Conservation (phyloP, 768 basidiomycete genomes). For the Suillus occidentalis region DNA sequence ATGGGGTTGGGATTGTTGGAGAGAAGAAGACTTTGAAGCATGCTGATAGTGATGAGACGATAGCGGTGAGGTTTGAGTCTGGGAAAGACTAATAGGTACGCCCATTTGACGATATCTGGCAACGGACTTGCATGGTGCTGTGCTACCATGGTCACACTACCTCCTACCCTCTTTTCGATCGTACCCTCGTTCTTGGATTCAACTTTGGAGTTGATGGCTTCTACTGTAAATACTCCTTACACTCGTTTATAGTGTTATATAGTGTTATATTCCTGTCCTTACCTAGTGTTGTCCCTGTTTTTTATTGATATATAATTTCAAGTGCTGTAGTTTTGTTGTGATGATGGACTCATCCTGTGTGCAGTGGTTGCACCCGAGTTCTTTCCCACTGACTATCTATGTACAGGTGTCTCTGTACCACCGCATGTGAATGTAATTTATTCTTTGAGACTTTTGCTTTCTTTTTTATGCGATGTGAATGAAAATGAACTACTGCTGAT, state of each 20-base stretch:
- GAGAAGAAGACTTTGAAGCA: slow-evolving; percentile 15
- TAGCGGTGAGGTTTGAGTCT: slow-evolving; percentile 8
- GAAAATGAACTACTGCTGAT: background rate
- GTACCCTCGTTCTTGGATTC: background rate
- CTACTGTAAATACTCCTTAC: background rate
- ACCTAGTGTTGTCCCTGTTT: background rate
- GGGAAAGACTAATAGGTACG: background rate
- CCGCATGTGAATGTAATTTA: background rate
- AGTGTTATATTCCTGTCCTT: background rate
- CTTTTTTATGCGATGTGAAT: background rate
- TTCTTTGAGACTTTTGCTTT: background rate
- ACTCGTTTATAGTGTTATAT: background rate
- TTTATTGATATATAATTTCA: background rate
- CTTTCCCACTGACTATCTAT: background rate
- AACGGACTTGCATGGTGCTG: background rate
- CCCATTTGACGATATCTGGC: background rate
- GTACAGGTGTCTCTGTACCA: background rate
- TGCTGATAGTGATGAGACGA: slow-evolving; percentile 22
- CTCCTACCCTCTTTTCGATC: background rate
- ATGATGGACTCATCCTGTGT: background rate
- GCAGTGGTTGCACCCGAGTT: background rate
- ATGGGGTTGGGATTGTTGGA: slow-evolving; percentile 43
- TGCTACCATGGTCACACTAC: background rate
- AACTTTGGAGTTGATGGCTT: background rate
- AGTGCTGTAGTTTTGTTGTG: background rate